These are phyloP conservation scores for Phytophthora meadii DNA, from an alignment of 352 stramenopile genomes.

Conservation along the genomic window DNA sequence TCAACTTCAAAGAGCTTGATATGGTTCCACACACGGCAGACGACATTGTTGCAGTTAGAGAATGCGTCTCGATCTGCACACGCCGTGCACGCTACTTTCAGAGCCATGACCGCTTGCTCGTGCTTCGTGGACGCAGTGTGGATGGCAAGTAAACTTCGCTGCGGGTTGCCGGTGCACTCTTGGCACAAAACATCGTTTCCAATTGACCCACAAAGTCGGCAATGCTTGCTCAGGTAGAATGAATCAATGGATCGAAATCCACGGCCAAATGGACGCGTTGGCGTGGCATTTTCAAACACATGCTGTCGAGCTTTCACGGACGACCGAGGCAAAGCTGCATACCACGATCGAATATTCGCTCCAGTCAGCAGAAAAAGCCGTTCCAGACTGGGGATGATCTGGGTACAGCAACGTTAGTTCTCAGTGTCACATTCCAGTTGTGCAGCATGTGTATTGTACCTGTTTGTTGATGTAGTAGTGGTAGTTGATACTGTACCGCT, in stretches of 20 bases:
- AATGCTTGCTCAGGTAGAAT: conserved; percentile 88
- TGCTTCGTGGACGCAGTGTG: conserved; percentile 49
- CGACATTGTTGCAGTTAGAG: conserved; percentile 55
- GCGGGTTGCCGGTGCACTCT: conserved; percentile 58
- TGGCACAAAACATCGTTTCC: conserved; percentile 60
- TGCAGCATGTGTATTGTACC: conserved; percentile 31
- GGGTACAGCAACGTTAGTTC: conserved; percentile 3
- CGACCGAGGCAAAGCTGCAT: conserved; percentile 60
- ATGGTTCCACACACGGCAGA: conserved; percentile 76
- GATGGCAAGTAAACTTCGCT: conserved; percentile 74
- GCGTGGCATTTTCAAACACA: conserved; percentile 21
- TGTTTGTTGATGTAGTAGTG: conserved; percentile 95
- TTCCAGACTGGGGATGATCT: conserved; percentile 89
- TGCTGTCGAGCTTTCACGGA: conserved; percentile 64
- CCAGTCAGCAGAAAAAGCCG: conserved; percentile 83
- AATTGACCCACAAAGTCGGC: conserved; percentile 72
- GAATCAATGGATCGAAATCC: conserved; percentile 73
- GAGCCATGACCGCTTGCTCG: conserved; percentile 46
- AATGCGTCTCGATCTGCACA: conserved; percentile 66
- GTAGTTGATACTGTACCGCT: conserved; percentile 81
- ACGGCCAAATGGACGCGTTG: conserved; percentile 20
- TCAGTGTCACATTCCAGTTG: not conserved
- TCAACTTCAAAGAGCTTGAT: conserved; percentile 49
- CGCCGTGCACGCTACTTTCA: conserved; percentile 51
- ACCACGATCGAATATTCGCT: conserved; percentile 83